phyloP scores from a whole-genome alignment of 2,329 filamentous ascomycete species.

The Celoporthe dispersa region DNA sequence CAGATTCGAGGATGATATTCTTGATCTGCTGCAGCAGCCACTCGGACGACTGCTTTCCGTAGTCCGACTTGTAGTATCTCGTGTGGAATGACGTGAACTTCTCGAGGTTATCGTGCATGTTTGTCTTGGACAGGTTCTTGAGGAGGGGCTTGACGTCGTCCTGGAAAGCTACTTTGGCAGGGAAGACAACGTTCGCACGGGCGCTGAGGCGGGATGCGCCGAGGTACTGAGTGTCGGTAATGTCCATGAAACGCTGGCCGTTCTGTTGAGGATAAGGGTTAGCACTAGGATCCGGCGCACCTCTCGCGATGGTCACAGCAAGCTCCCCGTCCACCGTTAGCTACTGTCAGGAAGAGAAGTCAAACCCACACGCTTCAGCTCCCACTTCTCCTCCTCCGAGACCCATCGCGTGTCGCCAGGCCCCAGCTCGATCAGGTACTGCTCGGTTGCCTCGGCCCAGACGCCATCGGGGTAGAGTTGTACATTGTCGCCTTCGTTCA shows the following conservation, averaged over 20 bases:
- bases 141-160: conserved; percentile 62
- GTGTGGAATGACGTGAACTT: conserved; percentile 70
- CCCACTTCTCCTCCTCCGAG: conserved; percentile 95
- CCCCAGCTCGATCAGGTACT: conserved; percentile 81
- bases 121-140: conserved; percentile 62
- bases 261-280: conserved; percentile 50
- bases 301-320: not conserved
- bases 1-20: conserved; percentile 62
- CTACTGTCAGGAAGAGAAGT: not conserved
- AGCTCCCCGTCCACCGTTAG: not conserved
- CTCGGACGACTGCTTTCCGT: conserved; percentile 72
- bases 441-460: conserved; percentile 45
- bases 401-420: conserved; percentile 85
- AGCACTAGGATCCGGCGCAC: not conserved
- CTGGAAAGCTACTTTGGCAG: conserved; percentile 60
- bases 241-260: conserved; percentile 78
- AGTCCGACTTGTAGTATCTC: conserved; percentile 67
- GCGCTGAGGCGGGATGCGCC: conserved; percentile 45
- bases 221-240: conserved; percentile 67
- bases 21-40: conserved; percentile 74
- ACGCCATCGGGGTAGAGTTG: conserved; percentile 50
- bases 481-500: conserved; percentile 54
- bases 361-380: conserved; percentile 73
- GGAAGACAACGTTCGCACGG: conserved; percentile 48
- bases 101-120: conserved; percentile 69